Percentiles rank a stretch among this genome's conserved stretches.
These are phyloP conservation scores for Annulohypoxylon nitens DNA, from an alignment of 495 filamentous ascomycete genomes.

Conservation along the genomic window DNA sequence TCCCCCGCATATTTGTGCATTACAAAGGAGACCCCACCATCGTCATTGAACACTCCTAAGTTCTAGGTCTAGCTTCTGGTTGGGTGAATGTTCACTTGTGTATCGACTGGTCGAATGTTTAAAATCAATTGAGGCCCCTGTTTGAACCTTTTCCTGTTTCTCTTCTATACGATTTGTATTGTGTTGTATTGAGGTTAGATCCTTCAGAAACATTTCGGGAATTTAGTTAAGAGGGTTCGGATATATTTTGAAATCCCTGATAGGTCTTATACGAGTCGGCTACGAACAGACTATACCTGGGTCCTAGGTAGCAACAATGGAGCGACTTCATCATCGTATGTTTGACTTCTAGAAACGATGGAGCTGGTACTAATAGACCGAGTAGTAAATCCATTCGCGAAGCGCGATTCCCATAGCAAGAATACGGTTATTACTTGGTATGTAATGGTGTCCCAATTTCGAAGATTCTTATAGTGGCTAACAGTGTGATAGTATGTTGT, in stretches of 20 bases:
- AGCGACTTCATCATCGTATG: conserved; percentile 58
- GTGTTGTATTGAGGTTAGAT: conserved; percentile 8
- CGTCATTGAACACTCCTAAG: conserved; percentile 32
- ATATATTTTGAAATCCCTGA: background rate
- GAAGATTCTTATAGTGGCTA: background rate
- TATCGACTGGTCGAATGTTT: conserved; percentile 20
- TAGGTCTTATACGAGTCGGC: background rate
- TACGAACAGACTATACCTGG: background rate
- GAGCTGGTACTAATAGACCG: conserved; percentile 13
- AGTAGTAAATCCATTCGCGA: conserved; percentile 75
- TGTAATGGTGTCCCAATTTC: background rate
- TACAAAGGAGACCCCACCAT: conserved; percentile 30
- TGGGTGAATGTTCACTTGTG: conserved; percentile 19
- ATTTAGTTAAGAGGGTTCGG: background rate
- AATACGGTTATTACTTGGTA: conserved; percentile 60
- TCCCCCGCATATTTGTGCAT: conserved; percentile 42
- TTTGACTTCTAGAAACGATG: conserved; percentile 13
- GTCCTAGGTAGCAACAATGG: conserved; percentile 49
- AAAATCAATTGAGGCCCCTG: conserved; percentile 13
- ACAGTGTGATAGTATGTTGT: background rate
- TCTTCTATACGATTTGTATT: background rate
- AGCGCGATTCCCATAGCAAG: conserved; percentile 69
- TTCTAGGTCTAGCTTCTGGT: conserved; percentile 10
- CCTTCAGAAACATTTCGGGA: conserved; percentile 7
- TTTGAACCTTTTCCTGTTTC: background rate